These are phyloP conservation scores for Wallacemonas sp. DNA, from an alignment of 208 protist species.

Conservation along the genomic window DNA sequence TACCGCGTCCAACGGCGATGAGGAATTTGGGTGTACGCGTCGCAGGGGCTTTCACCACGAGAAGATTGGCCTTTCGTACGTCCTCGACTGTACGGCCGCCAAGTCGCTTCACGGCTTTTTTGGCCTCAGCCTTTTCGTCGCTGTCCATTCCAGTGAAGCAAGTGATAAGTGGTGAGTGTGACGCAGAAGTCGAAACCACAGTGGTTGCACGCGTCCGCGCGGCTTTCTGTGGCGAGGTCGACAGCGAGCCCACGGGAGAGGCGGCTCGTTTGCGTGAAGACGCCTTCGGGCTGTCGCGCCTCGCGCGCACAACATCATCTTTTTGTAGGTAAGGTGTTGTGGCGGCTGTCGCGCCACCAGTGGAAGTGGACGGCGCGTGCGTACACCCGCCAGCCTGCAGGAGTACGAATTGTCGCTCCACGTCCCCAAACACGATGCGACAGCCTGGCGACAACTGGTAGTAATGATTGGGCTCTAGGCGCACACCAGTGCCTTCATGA, in stretches of 20 bases:
- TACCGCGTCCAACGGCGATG: constrained; percentile 69
- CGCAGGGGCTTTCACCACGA: constrained; percentile 59
- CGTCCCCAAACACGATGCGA: constrained; percentile 80
- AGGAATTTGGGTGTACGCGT: constrained; percentile 86
- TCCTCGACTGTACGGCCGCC: constrained; percentile 52
- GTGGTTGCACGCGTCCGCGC: neutral
- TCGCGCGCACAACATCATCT: neutral
- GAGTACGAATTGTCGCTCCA: constrained; percentile 38
- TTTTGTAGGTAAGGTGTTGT: neutral
- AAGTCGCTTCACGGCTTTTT: constrained; percentile 36
- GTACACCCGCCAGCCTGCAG: neutral
- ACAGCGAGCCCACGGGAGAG: too few species aligned
- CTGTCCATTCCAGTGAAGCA: constrained; percentile 77
- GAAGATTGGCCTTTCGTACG: constrained; percentile 48
- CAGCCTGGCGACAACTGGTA: constrained; percentile 73
- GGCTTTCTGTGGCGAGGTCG: neutral
- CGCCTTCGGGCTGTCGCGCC: neutral
- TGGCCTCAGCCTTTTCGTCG: constrained; percentile 21
- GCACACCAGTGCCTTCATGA: constrained; percentile 43
- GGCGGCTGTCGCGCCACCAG: neutral
- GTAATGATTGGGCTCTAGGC: constrained; percentile 64
- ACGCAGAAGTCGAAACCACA: neutral
- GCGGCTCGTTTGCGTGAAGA: neutral
- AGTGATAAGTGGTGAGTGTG: constrained; percentile 10
- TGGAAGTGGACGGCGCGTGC: too few species aligned